Evolutionary conservation across 768 basidiomycete genomes (phyloP), one percentile per base, ranked within the genome.

Genomic region (Hemileccinum impolitum): DNA sequence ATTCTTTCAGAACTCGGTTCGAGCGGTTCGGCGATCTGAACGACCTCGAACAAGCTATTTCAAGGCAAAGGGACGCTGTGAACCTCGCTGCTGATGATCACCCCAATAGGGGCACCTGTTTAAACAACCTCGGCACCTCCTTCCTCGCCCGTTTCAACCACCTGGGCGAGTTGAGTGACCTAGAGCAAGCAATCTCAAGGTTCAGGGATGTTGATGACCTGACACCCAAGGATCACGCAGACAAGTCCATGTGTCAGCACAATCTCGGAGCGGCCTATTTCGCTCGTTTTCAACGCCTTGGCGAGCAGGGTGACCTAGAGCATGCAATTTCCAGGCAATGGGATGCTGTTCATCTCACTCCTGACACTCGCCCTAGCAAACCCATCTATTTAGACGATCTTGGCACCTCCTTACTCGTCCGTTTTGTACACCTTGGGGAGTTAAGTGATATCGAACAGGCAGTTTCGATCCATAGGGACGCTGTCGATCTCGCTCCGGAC

Each of bases 41-140:
- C 12, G 48, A 50, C 13, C 43, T 50, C 6, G 43, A 44, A 17
- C 45, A 43, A 38, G 46, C 46, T 7, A 48, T 52, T 26, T 35
- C 26, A 26, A 23, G 8, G 28, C 40, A 48, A 17, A 9, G 6
- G 12, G 15, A 45, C 1, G 43, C 39, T 25, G 34, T 48, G 13
- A 6, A 13, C 3, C 31, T 41, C 9, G 34, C 34, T 4, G 47
- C 37, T 8, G 23, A 31, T 15, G 19, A 13, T 11, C 38, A 48
- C n/a, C 43, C 39, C 1, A 6, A 48, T 21, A 48, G 41, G 11
- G 19, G 21, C 17, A 36, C 2, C 10, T 38, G 26, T 32, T 23
- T 53, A 26, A n/a, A 23, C 11, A 47, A 39, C 50, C 45, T 53
- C n/a, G 52, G 28, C 2, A 41, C n/a, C 19, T 21, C 11, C 2